Evolutionary conservation across 2,329 filamentous ascomycete species (phyloP).

Genomic region (Fonsecaea pedrosoi): DNA sequence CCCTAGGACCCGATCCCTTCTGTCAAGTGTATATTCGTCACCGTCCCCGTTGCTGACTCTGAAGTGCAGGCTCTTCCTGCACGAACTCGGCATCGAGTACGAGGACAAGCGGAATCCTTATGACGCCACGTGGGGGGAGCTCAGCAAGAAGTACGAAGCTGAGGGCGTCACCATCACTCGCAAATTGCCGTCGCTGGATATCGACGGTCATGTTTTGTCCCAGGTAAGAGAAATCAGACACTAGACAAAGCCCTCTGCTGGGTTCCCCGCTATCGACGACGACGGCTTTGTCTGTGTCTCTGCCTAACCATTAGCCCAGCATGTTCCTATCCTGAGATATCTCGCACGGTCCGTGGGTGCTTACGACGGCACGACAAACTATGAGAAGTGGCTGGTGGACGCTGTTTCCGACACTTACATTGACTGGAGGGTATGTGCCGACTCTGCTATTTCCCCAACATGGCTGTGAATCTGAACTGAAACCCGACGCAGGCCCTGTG

Average conservation of each 20-base stretch:
- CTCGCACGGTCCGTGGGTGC: constrained; percentile 46
- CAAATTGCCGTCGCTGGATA: constrained; percentile 47
- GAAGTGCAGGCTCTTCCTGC: constrained; percentile 41
- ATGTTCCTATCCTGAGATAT: constrained; percentile 48
- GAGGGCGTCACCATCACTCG: constrained; percentile 44
- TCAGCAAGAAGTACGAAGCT: constrained; percentile 42
- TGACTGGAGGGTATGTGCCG: constrained; percentile 49
- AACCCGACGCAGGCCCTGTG: constrained; percentile 37
- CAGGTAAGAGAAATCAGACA: constrained; percentile 32
- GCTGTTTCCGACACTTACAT: constrained; percentile 49
- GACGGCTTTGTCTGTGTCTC: background rate
- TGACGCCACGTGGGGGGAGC: constrained; percentile 42
- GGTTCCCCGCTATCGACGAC: background rate
- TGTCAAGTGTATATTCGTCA: background rate
- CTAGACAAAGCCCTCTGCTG: background rate
- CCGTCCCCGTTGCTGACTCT: background rate
- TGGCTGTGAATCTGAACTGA: background rate
- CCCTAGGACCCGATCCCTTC: no score
- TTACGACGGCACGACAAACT: constrained; percentile 49
- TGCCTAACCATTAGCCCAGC: constrained; percentile 33
- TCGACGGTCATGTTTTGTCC: constrained; percentile 44
- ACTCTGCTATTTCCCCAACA: background rate
- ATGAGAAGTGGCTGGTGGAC: constrained; percentile 50
- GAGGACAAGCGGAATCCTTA: constrained; percentile 43
- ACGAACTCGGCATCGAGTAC: constrained; percentile 42